Evolutionary conservation across 2,329 filamentous ascomycete species (phyloP).

Genomic region (Hymenoscyphus occultus): DNA sequence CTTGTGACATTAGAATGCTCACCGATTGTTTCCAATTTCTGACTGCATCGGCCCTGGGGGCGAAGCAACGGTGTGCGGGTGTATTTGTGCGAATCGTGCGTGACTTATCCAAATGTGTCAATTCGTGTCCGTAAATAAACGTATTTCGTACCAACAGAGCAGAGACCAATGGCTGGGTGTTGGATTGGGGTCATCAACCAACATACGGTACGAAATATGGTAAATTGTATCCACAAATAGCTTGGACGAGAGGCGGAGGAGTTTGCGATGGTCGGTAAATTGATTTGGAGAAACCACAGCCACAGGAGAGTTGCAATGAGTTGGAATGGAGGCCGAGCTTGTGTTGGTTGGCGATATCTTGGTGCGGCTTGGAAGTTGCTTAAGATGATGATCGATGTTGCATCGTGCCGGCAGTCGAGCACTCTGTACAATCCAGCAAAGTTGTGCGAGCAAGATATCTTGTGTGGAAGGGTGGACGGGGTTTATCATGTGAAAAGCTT

Average conservation of each 20-base stretch:
- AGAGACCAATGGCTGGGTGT: neutral
- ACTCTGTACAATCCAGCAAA: no score
- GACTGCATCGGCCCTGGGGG: slow-evolving; percentile 1
- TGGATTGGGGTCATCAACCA: neutral
- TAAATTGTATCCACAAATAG: neutral
- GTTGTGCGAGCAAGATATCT: no score
- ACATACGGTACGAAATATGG: neutral
- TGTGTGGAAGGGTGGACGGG: no score
- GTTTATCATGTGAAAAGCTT: no score
- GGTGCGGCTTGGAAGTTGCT: neutral
- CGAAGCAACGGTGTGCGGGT: neutral
- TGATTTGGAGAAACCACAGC: neutral
- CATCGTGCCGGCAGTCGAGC: neutral
- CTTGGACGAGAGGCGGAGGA: neutral
- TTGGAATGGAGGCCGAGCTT: neutral
- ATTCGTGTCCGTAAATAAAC: slow-evolving; percentile 3
- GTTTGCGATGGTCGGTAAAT: neutral
- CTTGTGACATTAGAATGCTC: neutral
- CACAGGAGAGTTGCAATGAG: neutral
- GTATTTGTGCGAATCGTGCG: neutral
- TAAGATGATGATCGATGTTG: neutral
- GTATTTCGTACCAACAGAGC: neutral
- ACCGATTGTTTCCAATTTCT: neutral
- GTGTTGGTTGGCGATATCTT: neutral
- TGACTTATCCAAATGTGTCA: neutral